Conservation (phyloP, 1,139 yeast species). For the Scheffersomyces titani region DNA sequence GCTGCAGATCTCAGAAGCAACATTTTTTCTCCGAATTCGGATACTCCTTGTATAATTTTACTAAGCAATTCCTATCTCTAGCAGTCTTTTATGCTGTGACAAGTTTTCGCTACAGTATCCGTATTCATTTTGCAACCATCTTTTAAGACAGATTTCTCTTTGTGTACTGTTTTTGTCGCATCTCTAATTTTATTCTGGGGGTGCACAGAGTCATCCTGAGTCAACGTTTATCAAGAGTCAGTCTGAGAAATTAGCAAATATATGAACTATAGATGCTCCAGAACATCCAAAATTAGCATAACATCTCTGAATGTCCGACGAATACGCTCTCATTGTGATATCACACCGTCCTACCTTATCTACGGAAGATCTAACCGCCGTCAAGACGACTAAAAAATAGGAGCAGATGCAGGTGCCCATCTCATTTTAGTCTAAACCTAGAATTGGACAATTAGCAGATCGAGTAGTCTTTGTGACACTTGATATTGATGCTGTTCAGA, state of each 20-base stretch:
- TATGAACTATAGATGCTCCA: neutral
- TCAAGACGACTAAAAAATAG: neutral
- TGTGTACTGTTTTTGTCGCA: neutral
- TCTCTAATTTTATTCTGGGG: neutral
- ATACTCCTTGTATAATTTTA: neutral
- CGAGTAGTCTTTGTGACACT: neutral
- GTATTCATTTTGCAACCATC: neutral
- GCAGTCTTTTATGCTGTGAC: neutral
- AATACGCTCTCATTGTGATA: conserved; percentile 6
- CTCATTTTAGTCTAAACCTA: neutral
- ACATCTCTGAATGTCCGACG: neutral
- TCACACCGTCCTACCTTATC: conserved; percentile 1
- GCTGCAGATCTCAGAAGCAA: too few relatives aligned
- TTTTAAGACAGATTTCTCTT: neutral
- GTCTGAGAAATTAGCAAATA: neutral
- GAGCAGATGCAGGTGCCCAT: neutral
- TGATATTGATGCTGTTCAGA: neutral
- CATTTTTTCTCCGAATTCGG: neutral
- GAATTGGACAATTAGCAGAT: neutral
- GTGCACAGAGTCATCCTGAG: neutral
- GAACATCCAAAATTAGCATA: neutral
- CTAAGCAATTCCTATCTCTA: too few relatives aligned
- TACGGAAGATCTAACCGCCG: neutral
- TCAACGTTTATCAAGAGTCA: neutral
- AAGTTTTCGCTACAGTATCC: neutral